Evolutionary conservation across 306 rosid species (phyloP), one percentile per base, ranked within the genome.

Genomic region (Castanea mollissima): DNA sequence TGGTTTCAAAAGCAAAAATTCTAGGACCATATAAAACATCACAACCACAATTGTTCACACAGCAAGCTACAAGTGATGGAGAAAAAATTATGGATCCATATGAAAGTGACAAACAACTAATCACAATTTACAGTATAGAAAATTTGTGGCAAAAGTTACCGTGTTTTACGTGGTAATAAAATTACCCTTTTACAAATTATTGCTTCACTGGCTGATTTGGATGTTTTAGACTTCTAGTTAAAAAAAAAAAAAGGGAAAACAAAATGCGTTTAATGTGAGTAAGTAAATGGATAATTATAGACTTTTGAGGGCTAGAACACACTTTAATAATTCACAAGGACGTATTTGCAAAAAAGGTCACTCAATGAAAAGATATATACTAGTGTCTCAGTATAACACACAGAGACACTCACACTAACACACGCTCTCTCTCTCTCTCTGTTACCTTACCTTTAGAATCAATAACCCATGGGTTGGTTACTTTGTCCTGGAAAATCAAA

Each of bases 401-500:
- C 62, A 23, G 23, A 23, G 4, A 49, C 16, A 63, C 69, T 14
- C 35, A 27, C 32, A 9, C 15, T 38, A 18, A 31, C 41, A 63
- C 46, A 64, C 20, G 0, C 80, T 12, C 59, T 2, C 72, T 44
- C 75, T 74, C 19, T 76, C 74, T 74, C 77, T 74, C 20, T 60
- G 77, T 29, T n/a, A 76, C 55, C 59, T 46, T 52, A 73, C 80
- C 62, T 32, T 16, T 81, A 71, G 77, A 27, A 41, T 2, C 46
- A 41, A 41, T 68, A 68, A 54, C 64, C 76, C 18, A 87, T 87
- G 91, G 84, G 85, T 77, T 87, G 91, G 85, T 87, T 83, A 51
- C 74, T 87, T 29, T 87, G 91, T 75, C 62, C 87, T 38, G 82
- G 88, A 73, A 83, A 79, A 52, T 78, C 85, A 23, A 82, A 74